These are phyloP conservation scores for Tranzscheliella williamsii DNA, from an alignment of 1,284 basidiomycete genomes.

Conservation along the genomic window DNA sequence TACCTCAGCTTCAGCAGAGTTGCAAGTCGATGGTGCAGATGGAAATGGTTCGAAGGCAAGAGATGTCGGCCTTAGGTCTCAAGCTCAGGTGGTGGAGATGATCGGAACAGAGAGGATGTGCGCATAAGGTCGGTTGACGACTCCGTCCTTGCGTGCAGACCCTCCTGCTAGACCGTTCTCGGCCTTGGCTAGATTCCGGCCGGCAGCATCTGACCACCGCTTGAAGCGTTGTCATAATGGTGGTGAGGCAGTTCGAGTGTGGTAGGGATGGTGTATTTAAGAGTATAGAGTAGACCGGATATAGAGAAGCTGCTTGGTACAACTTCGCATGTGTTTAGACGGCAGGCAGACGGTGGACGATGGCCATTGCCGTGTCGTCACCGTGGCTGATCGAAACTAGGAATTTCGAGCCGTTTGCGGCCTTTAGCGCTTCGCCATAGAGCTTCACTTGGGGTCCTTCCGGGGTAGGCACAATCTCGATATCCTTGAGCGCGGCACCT, in stretches of 20 bases:
- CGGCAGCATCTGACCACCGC: too few species aligned
- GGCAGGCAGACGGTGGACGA: slow-evolving; percentile 47
- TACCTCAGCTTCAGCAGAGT: too few species aligned
- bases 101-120: too few species aligned
- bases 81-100: too few species aligned
- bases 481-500: slow-evolving; percentile 89
- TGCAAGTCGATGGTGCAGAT: too few species aligned
- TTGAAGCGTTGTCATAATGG: background rate
- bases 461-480: slow-evolving; percentile 80
- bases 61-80: too few species aligned
- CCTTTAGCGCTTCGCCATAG: slow-evolving; percentile 60
- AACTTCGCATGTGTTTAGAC: slow-evolving; percentile 5
- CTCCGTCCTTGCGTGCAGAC: slow-evolving; percentile 18
- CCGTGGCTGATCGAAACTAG: slow-evolving; percentile 84
- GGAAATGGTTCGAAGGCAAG: too few species aligned
- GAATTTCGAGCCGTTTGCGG: slow-evolving; percentile 72
- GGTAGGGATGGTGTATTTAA: background rate
- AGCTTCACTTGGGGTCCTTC: slow-evolving; percentile 74
- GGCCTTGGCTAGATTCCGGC: background rate
- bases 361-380: slow-evolving; percentile 55
- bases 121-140: slow-evolving; percentile 42
- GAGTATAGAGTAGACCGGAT: background rate
- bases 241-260: background rate
- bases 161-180: background rate
- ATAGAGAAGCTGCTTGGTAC: background rate